These are phyloP conservation scores for Termitomyces sp. DNA, from an alignment of 768 basidiomycete species.

Conservation along the genomic window DNA sequence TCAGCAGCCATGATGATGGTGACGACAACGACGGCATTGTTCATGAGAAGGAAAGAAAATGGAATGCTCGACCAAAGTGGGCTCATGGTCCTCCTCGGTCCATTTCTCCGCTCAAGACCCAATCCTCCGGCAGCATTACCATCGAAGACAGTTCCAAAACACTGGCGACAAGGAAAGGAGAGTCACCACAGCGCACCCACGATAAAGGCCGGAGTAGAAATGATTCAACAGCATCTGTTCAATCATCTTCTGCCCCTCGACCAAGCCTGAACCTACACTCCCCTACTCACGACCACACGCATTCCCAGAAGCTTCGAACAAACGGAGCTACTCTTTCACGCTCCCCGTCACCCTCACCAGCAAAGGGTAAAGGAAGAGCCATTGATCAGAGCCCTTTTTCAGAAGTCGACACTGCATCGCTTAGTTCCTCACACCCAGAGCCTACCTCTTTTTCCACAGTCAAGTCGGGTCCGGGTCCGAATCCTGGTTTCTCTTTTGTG, in stretches of 20 bases:
- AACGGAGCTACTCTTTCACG: background rate
- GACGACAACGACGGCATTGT: background rate
- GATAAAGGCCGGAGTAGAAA: background rate
- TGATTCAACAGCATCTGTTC: background rate
- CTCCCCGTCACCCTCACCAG: constrained; percentile 1
- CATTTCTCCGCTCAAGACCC: constrained; percentile 8
- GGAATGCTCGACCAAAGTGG: constrained; percentile 64
- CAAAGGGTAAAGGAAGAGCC: constrained; percentile 8
- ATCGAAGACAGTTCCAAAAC: constrained; percentile 13
- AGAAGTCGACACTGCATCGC: background rate
- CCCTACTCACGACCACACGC: background rate
- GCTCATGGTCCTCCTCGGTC: constrained; percentile 14
- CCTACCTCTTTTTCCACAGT: constrained; percentile 20
- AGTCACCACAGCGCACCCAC: constrained; percentile 10
- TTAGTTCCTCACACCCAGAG: constrained; percentile 15
- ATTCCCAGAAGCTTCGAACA: background rate
- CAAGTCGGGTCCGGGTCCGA: background rate
- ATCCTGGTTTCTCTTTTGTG: constrained; percentile 28
- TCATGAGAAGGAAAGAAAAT: constrained; percentile 56
- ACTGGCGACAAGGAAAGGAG: constrained; percentile 13
- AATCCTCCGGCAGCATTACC: constrained; percentile 6
- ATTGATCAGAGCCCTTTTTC: background rate
- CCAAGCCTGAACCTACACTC: background rate
- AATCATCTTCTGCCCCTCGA: background rate
- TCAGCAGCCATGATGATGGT: constrained; percentile 22